Evolutionary conservation across 2,329 filamentous ascomycete genomes (phyloP), one percentile per base, ranked within the genome.

Genomic region (Mollisiaceae sp.): DNA sequence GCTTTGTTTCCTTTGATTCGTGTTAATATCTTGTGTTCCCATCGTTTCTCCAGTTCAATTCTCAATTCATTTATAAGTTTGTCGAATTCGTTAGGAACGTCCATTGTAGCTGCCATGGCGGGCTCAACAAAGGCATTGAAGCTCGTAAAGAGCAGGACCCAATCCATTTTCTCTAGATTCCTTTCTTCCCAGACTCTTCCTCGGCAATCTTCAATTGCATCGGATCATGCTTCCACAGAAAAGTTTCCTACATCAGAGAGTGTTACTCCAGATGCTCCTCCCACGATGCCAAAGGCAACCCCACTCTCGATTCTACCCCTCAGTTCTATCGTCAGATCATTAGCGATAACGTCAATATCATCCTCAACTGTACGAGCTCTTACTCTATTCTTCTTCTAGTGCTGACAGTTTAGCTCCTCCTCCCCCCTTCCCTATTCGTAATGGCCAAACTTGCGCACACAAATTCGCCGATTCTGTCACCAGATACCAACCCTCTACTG

Each of bases 401-500:
- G 24, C 66, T 70, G 38, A 82, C 1, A 52, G 8, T 12, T 57
- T 2, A 76, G 74, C 22, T 89, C 4, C 85, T 97, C 4, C 85
- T 97, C 1, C 80, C 82, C 1, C 89, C 91, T 0, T 93, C 90
- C 8, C 82, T 95, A 56, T 82, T 82, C 61, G 77, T 91, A 65
- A 90, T 96, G 79, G 85, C 83, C 8, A 76, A 85, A 24, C 85
- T 96, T 71, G 90, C 93, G 12, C 84, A 92, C 76, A 89, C 91
- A 32, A 85, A 85, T 59, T 89, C 81, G 64, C 80, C 85, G 1
- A 62, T 93, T 0, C 82, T 95, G 64, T 89, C 90, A 76, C 89
- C 93, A 4, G 92, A 96, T 75, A 82, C 80, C 60, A 97, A 97
- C 75, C 87, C 87, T 0, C 56, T 94, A 1, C 82, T 97, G 18